Evolutionary conservation across 331 rosid genomes (phyloP), one percentile per base, ranked within the genome.

Genomic region (Pyrus hybrid): DNA sequence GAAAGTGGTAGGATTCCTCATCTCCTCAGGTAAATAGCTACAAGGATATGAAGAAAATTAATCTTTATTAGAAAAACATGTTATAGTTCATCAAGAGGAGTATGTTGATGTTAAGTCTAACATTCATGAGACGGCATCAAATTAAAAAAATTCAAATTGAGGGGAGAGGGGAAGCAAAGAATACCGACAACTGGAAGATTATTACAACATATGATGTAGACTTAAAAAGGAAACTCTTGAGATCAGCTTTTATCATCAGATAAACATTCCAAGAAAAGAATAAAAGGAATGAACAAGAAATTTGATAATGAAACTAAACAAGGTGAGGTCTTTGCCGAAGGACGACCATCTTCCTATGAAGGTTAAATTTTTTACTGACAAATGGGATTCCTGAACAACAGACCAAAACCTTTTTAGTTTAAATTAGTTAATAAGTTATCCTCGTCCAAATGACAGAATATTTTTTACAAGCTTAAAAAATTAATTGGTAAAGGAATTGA

Each of bases 21-120:
- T 87, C 84, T 95, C 97, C 83, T 95, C 99, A 3, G 97, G 97
- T 83, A 95, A 88, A 82, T 92, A 87, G 81, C 97, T 95, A 91
- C 88, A 89, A 74, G 53, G 51, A 76, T 76, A 81, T 20, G 65
- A 29, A 83, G 11, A 56, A 37, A 62, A 70, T 66, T 26, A 75
- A 77, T 17, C 35, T 58, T 71, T 64, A 25, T 74, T 80, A 47
- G 56, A 70, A 30, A 77, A 5, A 51, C 58, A 51, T 49, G 73
- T 16, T 11, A 21, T 51, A 70, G 62, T 25, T 49, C 23, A 17
- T 49, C 23, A 20, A 70, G 54, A 64, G 37, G n/a, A 26, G 68
- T 30, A 64, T 18, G 23, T 64, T 16, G 3, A 30, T 30, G 10
- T 63, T 18, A 17, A 16, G 68, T 29, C 41, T 26, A 26, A 28